Percentiles rank a stretch among this genome's conserved stretches.
phyloP scores from a whole-genome alignment of 805 yeast genomes.

The Clavispora asparagi region DNA sequence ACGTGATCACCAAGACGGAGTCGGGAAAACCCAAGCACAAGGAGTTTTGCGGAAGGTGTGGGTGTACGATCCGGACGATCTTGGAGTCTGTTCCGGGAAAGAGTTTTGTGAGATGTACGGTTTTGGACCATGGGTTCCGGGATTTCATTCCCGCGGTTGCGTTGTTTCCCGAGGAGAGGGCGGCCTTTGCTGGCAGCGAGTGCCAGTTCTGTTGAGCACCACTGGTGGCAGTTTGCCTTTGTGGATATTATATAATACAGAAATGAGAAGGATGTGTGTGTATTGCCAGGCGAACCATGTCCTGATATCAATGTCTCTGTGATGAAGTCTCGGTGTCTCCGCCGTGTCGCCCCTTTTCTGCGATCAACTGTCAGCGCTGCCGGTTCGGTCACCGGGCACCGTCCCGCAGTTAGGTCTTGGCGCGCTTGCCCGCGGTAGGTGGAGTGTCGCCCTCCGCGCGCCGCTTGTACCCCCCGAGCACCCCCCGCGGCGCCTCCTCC shows the following conservation, averaged over 20 bases:
- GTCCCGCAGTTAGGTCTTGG: neutral
- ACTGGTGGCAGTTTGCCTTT: no score
- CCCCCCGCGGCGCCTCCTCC: constrained; percentile 19
- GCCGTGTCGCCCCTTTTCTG: no score
- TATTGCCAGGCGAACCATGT: no score
- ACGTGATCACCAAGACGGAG: neutral
- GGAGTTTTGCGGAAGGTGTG: neutral
- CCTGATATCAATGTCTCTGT: no score
- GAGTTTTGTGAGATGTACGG: neutral
- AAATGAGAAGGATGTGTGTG: no score
- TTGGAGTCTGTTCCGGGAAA: neutral
- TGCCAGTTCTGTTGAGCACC: no score
- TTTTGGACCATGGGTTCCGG: neutral
- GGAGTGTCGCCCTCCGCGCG: constrained; percentile 14
- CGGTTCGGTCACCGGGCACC: no score
- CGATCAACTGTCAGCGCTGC: no score
- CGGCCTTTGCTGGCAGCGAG: neutral
- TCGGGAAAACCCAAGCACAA: neutral
- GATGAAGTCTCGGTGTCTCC: no score
- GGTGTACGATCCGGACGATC: neutral
- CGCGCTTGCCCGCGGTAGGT: neutral
- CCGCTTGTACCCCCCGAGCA: constrained; percentile 20
- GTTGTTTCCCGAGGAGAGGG: neutral
- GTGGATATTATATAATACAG: no score
- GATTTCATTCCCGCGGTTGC: neutral